A percentile compares a stretch with the other conserved stretches of the same genome.
Conservation (phyloP, 129 eudicot species). For the Scalesia atractyloides region DNA sequence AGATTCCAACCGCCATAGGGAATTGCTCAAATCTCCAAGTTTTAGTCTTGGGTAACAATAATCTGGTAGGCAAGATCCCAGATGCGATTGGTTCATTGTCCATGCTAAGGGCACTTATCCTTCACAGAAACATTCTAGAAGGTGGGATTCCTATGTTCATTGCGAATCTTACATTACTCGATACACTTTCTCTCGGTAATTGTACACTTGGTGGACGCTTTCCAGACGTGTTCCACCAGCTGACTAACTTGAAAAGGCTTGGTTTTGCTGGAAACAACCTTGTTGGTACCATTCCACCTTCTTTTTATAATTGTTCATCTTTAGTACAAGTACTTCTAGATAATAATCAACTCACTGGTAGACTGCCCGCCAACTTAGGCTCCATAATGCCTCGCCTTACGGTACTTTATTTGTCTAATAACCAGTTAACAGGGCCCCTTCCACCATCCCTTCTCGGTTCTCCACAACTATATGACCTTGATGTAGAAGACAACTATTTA, state of each 20-base stretch:
- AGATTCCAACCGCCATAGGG: constrained; percentile 23
- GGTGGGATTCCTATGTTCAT: neutral
- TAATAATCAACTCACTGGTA: constrained; percentile 22
- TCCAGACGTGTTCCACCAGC: constrained; percentile 5
- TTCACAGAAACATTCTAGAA: neutral
- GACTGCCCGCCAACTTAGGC: constrained; percentile 22
- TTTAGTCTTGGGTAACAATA: constrained; percentile 13
- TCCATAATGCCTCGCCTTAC: neutral
- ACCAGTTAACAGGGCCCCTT: constrained; percentile 24
- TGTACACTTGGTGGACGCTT: neutral
- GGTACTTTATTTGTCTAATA: constrained; percentile 4
- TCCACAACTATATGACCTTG: constrained; percentile 22
- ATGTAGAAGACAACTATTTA: constrained; percentile 24
- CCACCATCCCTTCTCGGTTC: constrained; percentile 28
- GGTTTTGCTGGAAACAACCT: constrained; percentile 20
- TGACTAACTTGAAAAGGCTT: constrained; percentile 10
- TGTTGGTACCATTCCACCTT: constrained; percentile 34
- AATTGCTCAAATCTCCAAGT: constrained; percentile 25
- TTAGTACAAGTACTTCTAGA: constrained; percentile 16
- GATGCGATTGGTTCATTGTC: neutral
- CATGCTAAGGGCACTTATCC: neutral
- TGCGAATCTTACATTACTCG: neutral
- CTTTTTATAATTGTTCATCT: constrained; percentile 19
- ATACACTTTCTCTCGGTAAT: neutral
- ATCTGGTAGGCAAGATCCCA: constrained; percentile 29